Base-by-base conservation (phyloP, 345 rosid species). In the Eucalyptus curtisii region DNA sequence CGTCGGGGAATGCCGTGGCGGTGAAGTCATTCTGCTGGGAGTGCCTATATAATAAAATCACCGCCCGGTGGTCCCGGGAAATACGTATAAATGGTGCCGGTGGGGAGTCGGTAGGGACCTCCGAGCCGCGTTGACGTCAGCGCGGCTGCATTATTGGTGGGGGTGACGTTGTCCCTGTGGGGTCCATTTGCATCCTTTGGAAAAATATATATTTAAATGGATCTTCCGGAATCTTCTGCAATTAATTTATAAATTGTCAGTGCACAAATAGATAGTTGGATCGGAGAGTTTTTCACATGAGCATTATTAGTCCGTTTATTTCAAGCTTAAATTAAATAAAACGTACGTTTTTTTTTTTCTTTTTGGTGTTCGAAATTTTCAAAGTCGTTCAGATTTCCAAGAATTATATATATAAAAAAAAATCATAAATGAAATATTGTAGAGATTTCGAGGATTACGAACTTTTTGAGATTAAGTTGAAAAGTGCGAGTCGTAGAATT, bases 401-500 rank as follows among this genome's bases (percentile, higher is more conserved):
- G 8, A 37, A 76, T 37, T 20, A 9, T 6, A 66, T 20, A 9
- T 6, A 13, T 9, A 17, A 19, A 10, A 10, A 8, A 20, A 0
- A 0, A 37, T 20, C 82, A 19, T 40, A 6, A 6, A 76, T 76
- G 14, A 76, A 10, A 14, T n/a, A n/a, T n/a, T 15, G 3, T 14
- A 4, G 31, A 64, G 76, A 64, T 64, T 15, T 64, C 3, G 2
- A 64, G 40, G 3, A 4, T 7, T 15, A 8, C 0, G 1, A 64
- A 64, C 1, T 12, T 30, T 27, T 30, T 27, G 12, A 30, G 3
- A 59, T 30, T 27, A 12, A 13, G 33, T 27, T 61, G 7, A 61
- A 30, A 61, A 0, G 0, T 0, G 3, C 3, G 5, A 64, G 1
- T 14, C 0, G 3, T 7, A 5, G n/a, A 33, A n/a, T 64, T 64